Evolutionary conservation across 257 asterid species (phyloP), one percentile per base, ranked within the genome.

Genomic region (Primulina eburnea): DNA sequence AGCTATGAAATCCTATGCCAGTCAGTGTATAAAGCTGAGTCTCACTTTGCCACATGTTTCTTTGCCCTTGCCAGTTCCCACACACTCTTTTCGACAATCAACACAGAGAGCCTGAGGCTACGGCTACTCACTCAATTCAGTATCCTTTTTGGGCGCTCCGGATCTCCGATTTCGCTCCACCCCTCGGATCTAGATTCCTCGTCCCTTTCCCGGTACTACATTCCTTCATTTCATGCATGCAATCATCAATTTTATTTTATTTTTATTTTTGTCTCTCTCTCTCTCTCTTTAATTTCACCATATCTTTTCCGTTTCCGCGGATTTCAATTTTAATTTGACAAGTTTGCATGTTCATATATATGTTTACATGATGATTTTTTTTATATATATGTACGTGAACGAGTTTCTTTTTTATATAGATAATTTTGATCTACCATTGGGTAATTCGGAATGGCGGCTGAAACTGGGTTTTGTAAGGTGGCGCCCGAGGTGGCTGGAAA

Each of bases 361-460:
- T 56, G 34, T 47, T 16, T 47, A 47, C 47, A 47, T 59, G 47
- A 28, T 66, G 56, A 32, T 28, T 72, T 21, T 12, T 12, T 65
- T 24, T 24, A 32, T 17, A 12, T 16, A 28, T 67, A 60, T 14
- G 2, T 14, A 43, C n/a, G 53, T 12, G 53, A 43, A 43, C 8
- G n/a, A 43, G 63, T 79, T 71, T 16, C 26, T 34, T 38, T 12
- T 78, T 60, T 56, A 24, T 73, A 21, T 78, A 60, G 78, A 62
- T 61, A 47, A 16, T 70, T 67, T 57, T 52, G 73, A 71, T 71
- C 74, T 40, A 30, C 43, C 64, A 35, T 64, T 79, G 67, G 33
- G 65, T 50, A 71, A 56, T 69, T 67, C 72, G 28, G 73, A 71
- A 78, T 67, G 81, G 82, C 82, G 78, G 82, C 82, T n/a, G 82